These are phyloP conservation scores for Dillenia suffruticosa DNA, from an alignment of 164 flowering plant species.

Conservation along the genomic window DNA sequence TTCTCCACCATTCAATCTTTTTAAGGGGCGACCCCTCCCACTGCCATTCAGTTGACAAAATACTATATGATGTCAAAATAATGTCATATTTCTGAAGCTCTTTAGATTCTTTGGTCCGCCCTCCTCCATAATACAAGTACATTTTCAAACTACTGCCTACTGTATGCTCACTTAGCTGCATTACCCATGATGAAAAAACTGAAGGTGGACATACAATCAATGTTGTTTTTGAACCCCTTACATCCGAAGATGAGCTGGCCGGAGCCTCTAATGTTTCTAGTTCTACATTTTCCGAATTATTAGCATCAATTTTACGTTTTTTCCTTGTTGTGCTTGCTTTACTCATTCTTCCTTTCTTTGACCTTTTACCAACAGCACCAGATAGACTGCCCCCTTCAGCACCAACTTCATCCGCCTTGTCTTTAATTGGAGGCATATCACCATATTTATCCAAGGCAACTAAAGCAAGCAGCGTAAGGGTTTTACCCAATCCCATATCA, in stretches of 20 bases:
- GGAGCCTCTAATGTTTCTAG: constrained; percentile 4
- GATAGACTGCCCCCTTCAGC: constrained; percentile 12
- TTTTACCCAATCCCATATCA: constrained; percentile 97
- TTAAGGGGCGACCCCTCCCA: constrained; percentile 44
- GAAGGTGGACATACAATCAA: constrained; percentile 82
- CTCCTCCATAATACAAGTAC: constrained; percentile 73
- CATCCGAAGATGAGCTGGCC: constrained; percentile 4
- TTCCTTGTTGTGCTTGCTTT: constrained; percentile 21
- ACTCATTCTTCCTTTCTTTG: constrained; percentile 26
- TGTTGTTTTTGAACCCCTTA: constrained; percentile 34
- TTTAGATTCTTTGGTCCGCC: constrained; percentile 40
- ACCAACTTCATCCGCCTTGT: constrained; percentile 13
- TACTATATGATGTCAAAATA: constrained; percentile 81
- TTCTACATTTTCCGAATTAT: neutral
- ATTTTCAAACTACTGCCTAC: constrained; percentile 50
- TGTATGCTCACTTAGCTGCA: constrained; percentile 77
- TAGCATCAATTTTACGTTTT: constrained; percentile 23
- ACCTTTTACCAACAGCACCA: constrained; percentile 24
- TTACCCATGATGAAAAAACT: constrained; percentile 73
- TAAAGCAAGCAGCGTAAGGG: constrained; percentile 80
- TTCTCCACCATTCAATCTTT: constrained; percentile 74
- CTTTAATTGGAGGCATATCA: constrained; percentile 6
- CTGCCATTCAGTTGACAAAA: constrained; percentile 46
- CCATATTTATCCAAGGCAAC: constrained; percentile 60
- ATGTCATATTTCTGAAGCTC: constrained; percentile 71